These are phyloP conservation scores for Glycyrrhiza uralensis DNA, from an alignment of 306 rosid genomes.

Conservation along the genomic window DNA sequence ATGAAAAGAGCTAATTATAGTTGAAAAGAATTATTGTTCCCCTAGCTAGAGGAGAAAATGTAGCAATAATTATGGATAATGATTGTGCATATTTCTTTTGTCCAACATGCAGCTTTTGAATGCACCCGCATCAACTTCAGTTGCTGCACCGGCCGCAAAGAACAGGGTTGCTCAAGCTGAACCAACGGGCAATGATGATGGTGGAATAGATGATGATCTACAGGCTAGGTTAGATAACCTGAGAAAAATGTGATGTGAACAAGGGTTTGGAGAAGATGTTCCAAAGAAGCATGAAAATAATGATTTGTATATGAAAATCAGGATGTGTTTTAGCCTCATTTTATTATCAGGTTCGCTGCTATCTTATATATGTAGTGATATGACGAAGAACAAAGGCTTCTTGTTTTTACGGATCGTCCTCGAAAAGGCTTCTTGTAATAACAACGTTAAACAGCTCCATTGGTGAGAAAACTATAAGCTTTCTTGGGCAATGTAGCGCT, in stretches of 20 bases:
- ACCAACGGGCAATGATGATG: slow-evolving; percentile 57
- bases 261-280: neutral
- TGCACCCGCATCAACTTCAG: slow-evolving; percentile 65
- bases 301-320: neutral
- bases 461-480: too few species aligned
- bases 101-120: slow-evolving; percentile 56
- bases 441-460: too few species aligned
- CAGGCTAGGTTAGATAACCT: slow-evolving; percentile 50
- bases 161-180: slow-evolving; percentile 71
- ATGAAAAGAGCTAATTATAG: neutral
- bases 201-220: slow-evolving; percentile 76
- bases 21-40: neutral
- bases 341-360: neutral
- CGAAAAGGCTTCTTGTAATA: too few species aligned
- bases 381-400: too few species aligned
- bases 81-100: slow-evolving; percentile 5
- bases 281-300: slow-evolving; percentile 8
- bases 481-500: too few species aligned
- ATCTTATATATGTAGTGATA: slow-evolving; percentile 11
- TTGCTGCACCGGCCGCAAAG: slow-evolving; percentile 59
- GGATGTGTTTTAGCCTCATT: neutral
- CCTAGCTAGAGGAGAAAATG: neutral
- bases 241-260: slow-evolving; percentile 31
- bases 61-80: neutral
- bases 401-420: too few species aligned